Evolutionary conservation across 805 yeast genomes (phyloP).

Genomic region (Komagataella ulmi): DNA sequence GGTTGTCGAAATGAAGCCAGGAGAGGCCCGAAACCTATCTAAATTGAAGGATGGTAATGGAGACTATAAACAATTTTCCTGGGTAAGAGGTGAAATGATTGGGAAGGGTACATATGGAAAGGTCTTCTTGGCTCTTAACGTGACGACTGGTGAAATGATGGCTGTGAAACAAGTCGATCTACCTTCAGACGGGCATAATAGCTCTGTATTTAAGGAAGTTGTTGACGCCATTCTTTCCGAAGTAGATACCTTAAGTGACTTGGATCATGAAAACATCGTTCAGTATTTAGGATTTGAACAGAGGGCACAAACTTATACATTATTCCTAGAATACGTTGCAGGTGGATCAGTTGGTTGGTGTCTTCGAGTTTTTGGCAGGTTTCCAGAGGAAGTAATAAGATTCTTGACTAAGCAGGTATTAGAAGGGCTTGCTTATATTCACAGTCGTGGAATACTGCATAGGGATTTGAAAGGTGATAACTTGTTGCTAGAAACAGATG

Average conservation of each 20-base stretch:
- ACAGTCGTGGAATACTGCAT: conserved; percentile 76
- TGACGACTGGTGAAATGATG: conserved; percentile 96
- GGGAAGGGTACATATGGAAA: conserved; percentile 96
- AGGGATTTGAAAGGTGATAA: conserved; percentile 95
- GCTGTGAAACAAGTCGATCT: conserved; percentile 93
- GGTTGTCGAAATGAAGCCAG: conserved; percentile 80
- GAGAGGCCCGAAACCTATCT: conserved; percentile 48
- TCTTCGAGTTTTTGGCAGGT: conserved; percentile 69
- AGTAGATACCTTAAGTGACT: conserved; percentile 85
- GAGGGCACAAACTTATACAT: conserved; percentile 57
- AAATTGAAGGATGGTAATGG: conserved; percentile 54
- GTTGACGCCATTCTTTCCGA: conserved; percentile 80
- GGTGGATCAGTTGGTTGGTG: conserved; percentile 94
- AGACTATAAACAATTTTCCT: conserved; percentile 74
- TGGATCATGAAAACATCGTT: conserved; percentile 89
- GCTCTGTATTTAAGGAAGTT: conserved; percentile 39
- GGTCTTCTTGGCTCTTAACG: conserved; percentile 82
- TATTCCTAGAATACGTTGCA: conserved; percentile 91
- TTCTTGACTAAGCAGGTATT: conserved; percentile 71
- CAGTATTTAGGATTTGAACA: conserved; percentile 93
- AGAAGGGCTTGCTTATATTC: conserved; percentile 78
- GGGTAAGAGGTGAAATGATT: conserved; percentile 95
- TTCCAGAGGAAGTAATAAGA: conserved; percentile 64
- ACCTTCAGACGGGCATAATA: conserved; percentile 27
- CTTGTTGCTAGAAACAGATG: conserved; percentile 75